These are phyloP conservation scores for Chaetomium sp. DNA, from an alignment of 2,329 filamentous ascomycete species.

Conservation along the genomic window DNA sequence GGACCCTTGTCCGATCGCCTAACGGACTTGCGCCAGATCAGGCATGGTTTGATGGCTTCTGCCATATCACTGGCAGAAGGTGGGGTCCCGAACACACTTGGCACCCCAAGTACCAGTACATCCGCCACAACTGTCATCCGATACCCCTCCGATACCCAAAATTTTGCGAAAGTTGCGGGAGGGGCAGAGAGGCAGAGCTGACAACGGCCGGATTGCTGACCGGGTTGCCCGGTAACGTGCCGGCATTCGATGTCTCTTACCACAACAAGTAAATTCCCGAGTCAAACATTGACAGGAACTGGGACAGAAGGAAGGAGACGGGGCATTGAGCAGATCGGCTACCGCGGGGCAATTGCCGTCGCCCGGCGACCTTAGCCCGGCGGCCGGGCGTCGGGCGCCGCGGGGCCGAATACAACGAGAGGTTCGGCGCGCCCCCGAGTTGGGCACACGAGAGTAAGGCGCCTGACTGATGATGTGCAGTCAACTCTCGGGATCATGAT, in stretches of 20 bases:
- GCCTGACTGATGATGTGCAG: conserved; percentile 2
- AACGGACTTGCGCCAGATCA: conserved; percentile 33
- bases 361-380: neutral
- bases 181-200: neutral
- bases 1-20: conserved; percentile 34
- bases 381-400: conserved; percentile 19
- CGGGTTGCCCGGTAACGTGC: neutral
- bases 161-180: conserved; percentile 15
- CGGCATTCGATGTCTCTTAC: neutral
- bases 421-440: conserved; percentile 1
- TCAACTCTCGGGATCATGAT: neutral
- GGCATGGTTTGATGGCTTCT: conserved; percentile 22
- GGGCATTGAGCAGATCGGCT: neutral
- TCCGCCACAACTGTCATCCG: conserved; percentile 29
- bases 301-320: neutral
- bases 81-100: conserved; percentile 27
- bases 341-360: conserved; percentile 11
- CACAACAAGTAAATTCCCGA: neutral
- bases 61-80: conserved; percentile 29
- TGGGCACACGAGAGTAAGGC: conserved; percentile 5
- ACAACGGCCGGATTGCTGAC: conserved; percentile 2
- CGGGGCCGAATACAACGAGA: conserved; percentile 13
- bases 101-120: conserved; percentile 34
- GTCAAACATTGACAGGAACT: neutral
- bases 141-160: conserved; percentile 27